Base-by-base conservation (phyloP, 2,329 filamentous ascomycete genomes). In the Fusarium foetens region DNA sequence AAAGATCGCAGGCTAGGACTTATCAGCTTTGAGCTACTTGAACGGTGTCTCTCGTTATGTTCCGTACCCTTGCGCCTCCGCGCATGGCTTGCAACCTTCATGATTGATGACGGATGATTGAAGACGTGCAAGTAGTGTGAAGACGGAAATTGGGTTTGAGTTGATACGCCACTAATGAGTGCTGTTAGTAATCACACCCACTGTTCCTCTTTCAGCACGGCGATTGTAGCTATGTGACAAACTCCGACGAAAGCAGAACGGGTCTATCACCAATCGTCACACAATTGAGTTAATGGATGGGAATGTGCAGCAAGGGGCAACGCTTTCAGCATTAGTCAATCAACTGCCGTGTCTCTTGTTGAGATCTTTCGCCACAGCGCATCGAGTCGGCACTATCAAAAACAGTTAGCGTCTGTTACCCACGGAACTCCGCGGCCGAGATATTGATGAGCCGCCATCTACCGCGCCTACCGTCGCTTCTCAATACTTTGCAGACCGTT, bases 201-300 rank as follows among this genome's bases (percentile, higher is more conserved):
- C 8, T 35, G 31, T 5, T 16, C 2, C 12, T 16, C 17, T 11
- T 23, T 9, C 5, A 13, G 12, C 10, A 8, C 9, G 31, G 17
- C 21, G 17, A 19, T 2, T 14, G 17, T 35, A 29, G 27, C 45
- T 29, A 17, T 8, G 4, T 16, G 29, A 19, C 8, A 19, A 8
- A 35, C 1, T 25, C n/a, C 3, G 7, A 35, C 31, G n/a, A 6
- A 51, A 11, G 4, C 5, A 11, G 11, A 25, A 25, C 31, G 0
- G 11, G 29, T 19, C 29, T 12, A 3, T 49, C 17, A 14, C 45
- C 16, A n/a, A n/a, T 9, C 14, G 1, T n/a, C 14, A n/a, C 27
- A 12, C 9, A 29, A 8, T 11, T 8, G 1, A 7, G 14, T 31
- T 6, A 9, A 12, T 13, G 7, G 46, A 23, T 6, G 7, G 3